Evolutionary conservation across 345 rosid genomes (phyloP).

Genomic region (Pseudoturritis turrita): DNA sequence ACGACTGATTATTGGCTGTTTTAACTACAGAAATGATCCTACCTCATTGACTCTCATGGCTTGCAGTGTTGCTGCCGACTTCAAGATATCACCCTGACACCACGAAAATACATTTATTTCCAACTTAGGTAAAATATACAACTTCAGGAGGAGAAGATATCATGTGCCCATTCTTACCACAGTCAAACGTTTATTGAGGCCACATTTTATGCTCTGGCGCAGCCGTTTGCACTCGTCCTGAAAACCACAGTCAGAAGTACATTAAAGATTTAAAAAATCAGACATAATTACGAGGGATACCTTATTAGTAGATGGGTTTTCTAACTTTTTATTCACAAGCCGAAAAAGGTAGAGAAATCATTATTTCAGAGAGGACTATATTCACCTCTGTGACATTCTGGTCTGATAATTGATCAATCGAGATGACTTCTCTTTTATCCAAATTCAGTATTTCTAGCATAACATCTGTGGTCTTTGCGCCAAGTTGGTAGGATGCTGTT

Average conservation of each 20-base stretch:
- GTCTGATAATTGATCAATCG: conserved; percentile 72
- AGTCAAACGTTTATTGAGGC: conserved; percentile 55
- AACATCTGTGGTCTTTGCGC: conserved; percentile 47
- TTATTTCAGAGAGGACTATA: conserved; percentile 9
- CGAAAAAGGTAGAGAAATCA: background rate
- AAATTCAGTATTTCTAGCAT: conserved; percentile 72
- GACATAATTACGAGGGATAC: background rate
- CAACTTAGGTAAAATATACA: background rate
- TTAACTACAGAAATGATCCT: conserved; percentile 26
- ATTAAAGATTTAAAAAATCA: conserved; percentile 3
- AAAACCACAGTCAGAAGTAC: conserved; percentile 21
- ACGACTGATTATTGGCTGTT: background rate
- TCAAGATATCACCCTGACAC: conserved; percentile 72
- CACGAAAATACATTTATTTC: conserved; percentile 7
- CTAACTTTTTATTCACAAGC: background rate
- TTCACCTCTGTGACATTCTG: conserved; percentile 88
- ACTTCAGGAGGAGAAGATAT: background rate
- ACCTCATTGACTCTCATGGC: conserved; percentile 63
- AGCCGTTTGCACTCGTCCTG: conserved; percentile 86
- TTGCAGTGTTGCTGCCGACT: conserved; percentile 61
- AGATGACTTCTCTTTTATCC: conserved; percentile 65
- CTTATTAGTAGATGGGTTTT: background rate
- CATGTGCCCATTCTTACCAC: conserved; percentile 51
- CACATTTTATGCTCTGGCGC: conserved; percentile 62
- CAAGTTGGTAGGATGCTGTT: conserved; percentile 59